Conservation (phyloP, 1,139 yeast species). For the Pichia sp. region DNA sequence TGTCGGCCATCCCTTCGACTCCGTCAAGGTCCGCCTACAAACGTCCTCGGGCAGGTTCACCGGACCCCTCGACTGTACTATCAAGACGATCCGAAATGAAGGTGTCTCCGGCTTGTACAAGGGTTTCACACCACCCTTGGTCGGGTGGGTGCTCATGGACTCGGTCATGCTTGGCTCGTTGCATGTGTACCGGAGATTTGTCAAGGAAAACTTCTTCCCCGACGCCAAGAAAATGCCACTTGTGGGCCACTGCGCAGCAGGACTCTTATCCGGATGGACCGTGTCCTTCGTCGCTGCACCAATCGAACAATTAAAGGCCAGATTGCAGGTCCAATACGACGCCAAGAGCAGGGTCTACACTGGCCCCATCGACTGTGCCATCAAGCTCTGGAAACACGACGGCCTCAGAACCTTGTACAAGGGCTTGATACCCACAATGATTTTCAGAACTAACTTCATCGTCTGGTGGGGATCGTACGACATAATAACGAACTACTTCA, state of each 20-base stretch:
- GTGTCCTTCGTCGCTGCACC: slow-evolving; percentile 94
- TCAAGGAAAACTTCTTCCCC: slow-evolving; percentile 60
- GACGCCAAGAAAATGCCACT: slow-evolving; percentile 60
- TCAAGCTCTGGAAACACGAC: slow-evolving; percentile 47
- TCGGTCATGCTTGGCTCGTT: slow-evolving; percentile 82
- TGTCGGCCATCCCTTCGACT: slow-evolving; percentile 93
- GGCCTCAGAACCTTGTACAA: slow-evolving; percentile 74
- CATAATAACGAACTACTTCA: slow-evolving; percentile 64
- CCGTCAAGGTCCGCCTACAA: slow-evolving; percentile 82
- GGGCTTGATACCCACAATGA: slow-evolving; percentile 80
- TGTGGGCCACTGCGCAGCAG: slow-evolving; percentile 69
- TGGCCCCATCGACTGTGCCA: slow-evolving; percentile 76
- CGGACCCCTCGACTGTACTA: slow-evolving; percentile 79
- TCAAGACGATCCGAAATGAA: slow-evolving; percentile 66
- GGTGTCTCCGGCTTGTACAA: slow-evolving; percentile 76
- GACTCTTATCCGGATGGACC: slow-evolving; percentile 84
- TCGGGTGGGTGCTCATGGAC: slow-evolving; percentile 94
- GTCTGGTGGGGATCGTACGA: slow-evolving; percentile 97
- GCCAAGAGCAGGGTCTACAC: slow-evolving; percentile 60
- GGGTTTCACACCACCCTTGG: slow-evolving; percentile 87
- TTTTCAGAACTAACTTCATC: slow-evolving; percentile 79
- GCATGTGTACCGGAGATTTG: slow-evolving; percentile 66
- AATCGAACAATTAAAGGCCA: slow-evolving; percentile 82
- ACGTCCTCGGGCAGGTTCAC: slow-evolving; percentile 69
- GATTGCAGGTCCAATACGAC: slow-evolving; percentile 86